Evolutionary conservation across 352 stramenopile genomes (phyloP), one percentile per base, ranked within the genome.

Genomic region (Phytophthora agathidicida): DNA sequence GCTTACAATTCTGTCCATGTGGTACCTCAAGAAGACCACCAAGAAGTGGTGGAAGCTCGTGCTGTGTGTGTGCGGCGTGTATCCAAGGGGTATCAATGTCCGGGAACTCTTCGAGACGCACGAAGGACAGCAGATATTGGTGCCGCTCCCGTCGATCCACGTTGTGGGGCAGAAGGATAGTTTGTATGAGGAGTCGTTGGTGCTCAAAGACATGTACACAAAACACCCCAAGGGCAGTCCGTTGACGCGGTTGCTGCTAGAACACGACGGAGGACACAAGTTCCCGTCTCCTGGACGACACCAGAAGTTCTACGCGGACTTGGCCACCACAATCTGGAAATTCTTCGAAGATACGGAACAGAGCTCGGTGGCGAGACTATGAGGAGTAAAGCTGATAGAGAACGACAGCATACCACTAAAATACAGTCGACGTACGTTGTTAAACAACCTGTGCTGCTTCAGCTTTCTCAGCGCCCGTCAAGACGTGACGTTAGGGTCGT

Each of bases 81-180:
- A 65, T 10, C 55, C 65, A 11, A 39, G 56, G 23, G 71, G 71
- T 0, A 68, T 79, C 27, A 75, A 76, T 28, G 52, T 83, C 22
- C 73, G 70, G 1, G 58, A 66, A 10, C 36, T 80, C 22, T 83
- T 85, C 23, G 77, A 83, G 53, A 76, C 62, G 10, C 46, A 66
- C 24, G 65, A 77, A 7, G 74, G 75, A 22, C 33, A 72, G 23
- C 55, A 45, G 23, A 76, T 80, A 11, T n/a, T 67, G 6, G 51
- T 88, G 28, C 75, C 75, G 9, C 50, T 88, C 24, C 75, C 77
- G 22, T 86, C 80, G 14, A 87, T 90, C 31, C 80, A 90, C 47
- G 52, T 90, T 11, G 47, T 68, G 1, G 80, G 80, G 19, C 38
- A 77, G 50, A 78, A 81, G 35, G 80, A 90, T 31, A 56, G 45